Evolutionary conservation across 371 early-diverging fungal species (phyloP).

Genomic region (Vairimorpha ceranae): DNA sequence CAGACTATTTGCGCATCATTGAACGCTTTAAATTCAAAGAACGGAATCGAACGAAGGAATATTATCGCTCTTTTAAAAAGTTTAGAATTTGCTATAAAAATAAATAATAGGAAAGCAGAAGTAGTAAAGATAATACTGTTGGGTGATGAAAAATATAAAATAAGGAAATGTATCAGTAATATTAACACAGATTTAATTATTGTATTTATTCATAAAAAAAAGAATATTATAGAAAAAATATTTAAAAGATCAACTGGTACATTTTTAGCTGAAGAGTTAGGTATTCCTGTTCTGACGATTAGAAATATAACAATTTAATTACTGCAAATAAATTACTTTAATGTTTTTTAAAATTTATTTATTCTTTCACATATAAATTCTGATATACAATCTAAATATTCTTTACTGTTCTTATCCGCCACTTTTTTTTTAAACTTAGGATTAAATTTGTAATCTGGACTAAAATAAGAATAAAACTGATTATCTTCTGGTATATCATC

Average conservation of each 20-base stretch:
- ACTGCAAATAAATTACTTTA: too few relatives aligned
- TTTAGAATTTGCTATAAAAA: neutral
- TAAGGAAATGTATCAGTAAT: neutral
- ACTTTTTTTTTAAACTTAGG: slow-evolving; percentile 23
- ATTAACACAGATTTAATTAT: neutral
- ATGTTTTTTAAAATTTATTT: slow-evolving; percentile 39
- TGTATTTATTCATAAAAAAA: neutral
- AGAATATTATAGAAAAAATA: neutral
- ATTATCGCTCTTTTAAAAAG: neutral
- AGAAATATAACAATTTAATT: neutral
- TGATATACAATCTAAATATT: slow-evolving; percentile 51
- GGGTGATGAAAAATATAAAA: slow-evolving; percentile 1
- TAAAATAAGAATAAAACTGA: slow-evolving; percentile 60
- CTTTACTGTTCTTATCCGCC: slow-evolving; percentile 46
- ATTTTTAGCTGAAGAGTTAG: neutral
- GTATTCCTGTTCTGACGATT: neutral
- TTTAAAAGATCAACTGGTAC: neutral
- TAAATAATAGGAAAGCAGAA: neutral
- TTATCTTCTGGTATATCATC: slow-evolving; percentile 52
- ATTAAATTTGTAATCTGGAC: slow-evolving; percentile 45
- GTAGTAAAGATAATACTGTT: neutral
- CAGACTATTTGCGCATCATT: neutral
- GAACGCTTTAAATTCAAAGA: neutral
- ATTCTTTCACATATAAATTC: slow-evolving; percentile 49
- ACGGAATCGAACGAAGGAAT: neutral